A percentile compares a stretch with the other conserved stretches of the same genome.
These are phyloP conservation scores for Cytospora piceae DNA, from an alignment of 2,329 filamentous ascomycete genomes.

Conservation along the genomic window DNA sequence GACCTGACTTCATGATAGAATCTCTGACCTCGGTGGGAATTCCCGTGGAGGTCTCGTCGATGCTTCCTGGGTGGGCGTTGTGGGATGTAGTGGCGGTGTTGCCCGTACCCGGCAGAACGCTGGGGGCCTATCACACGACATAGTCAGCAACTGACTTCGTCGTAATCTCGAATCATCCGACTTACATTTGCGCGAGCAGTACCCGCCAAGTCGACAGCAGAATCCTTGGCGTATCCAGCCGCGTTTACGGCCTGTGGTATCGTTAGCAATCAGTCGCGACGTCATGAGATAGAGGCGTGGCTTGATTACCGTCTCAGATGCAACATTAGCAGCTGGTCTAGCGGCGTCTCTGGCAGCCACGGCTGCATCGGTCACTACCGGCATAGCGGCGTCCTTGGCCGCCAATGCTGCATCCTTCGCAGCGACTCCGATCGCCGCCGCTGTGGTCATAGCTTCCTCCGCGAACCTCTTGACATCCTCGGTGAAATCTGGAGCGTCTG, in stretches of 20 bases:
- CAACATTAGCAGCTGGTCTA: conserved; percentile 1
- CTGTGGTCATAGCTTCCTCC: conserved; percentile 3
- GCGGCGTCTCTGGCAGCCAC: neutral
- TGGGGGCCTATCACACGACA: conserved; percentile 6
- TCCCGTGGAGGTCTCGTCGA: conserved; percentile 44
- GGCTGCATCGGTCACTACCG: conserved; percentile 7
- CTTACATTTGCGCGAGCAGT: conserved; percentile 15
- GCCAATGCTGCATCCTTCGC: conserved; percentile 13
- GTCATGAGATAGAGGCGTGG: no score
- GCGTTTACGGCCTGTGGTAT: neutral
- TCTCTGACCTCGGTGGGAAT: conserved; percentile 61
- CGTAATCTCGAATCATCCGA: neutral
- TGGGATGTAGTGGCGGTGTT: neutral
- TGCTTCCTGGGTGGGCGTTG: neutral
- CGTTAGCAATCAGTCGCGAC: neutral
- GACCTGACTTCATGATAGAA: conserved; percentile 60
- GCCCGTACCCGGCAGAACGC: neutral
- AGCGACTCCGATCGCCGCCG: conserved; percentile 12
- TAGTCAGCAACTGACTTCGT: neutral
- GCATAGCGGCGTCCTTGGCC: conserved; percentile 17
- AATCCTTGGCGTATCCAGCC: conserved; percentile 6
- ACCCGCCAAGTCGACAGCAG: neutral
- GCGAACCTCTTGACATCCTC: conserved; percentile 1
- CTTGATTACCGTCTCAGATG: neutral
- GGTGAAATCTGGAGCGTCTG: neutral